Base-by-base conservation (phyloP, 2,329 filamentous ascomycete species). In the Cercospora zeae-maydis region DNA sequence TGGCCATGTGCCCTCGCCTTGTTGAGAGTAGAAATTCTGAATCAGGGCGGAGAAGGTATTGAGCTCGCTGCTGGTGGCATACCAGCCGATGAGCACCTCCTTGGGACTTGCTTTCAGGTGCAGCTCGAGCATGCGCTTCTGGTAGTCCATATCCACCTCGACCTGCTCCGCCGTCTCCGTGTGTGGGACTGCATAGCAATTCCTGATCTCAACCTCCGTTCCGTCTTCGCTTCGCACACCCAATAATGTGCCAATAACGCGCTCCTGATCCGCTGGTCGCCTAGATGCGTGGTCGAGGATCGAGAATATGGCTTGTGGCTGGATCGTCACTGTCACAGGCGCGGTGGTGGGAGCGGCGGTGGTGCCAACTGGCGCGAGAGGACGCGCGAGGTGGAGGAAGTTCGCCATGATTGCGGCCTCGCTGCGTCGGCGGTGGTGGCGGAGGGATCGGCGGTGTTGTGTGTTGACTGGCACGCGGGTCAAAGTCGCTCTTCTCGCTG, bases 71-170 rank as follows among this genome's bases (percentile, higher is more conserved):
- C 90, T 93, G 55, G 95, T 99, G 67, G 95, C 96, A 82, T 99
- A 99, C 95, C 95, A 99, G 75, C 95, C 95, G 66, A 99, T 89
- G 63, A 99, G 86, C 59, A 92, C 87, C 80, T 99, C 95, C 79
- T 92, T 91, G 56, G 95, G 95, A 78, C 92, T 90, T 62, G 93
- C 93, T 81, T 93, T 93, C 71, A 98, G 87, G 77, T 96, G 93
- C 72, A 99, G 83, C 64, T 91, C 89, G 63, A 98, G 88, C 95
- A 99, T 99, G 79, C 93, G 93, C 86, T 98, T 98, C 82, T 99
- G 95, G 81, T 98, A 99, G 80, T 99, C 95, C 85, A 99, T 96
- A 77, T 99, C 95, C 68, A 99, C 95, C 80, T 99, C 95, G 74
- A 99, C 95, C 80, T 99, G 95, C 80, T 99, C 95, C 77, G 93